Conservation (phyloP, 495 filamentous ascomycete genomes). For the Rostrohypoxylon terebratum region DNA sequence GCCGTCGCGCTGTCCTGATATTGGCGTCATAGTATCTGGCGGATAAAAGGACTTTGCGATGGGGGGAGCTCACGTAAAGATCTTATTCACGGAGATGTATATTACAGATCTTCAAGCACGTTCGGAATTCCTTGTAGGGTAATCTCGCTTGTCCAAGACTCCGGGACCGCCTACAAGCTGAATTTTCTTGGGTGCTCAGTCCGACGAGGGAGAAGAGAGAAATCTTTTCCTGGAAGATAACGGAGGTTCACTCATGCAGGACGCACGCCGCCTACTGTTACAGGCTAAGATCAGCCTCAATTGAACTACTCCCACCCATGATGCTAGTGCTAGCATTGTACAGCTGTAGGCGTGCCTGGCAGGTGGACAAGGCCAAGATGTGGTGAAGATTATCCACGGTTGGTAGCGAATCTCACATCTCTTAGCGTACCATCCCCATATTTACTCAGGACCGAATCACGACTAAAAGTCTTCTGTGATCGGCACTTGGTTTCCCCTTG, state of each 20-base stretch:
- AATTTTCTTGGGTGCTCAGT: neutral
- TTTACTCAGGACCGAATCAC: slow-evolving; percentile 22
- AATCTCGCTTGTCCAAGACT: slow-evolving; percentile 35
- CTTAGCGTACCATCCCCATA: slow-evolving; percentile 24
- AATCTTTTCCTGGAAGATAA: slow-evolving; percentile 43
- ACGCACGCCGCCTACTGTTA: slow-evolving; percentile 38
- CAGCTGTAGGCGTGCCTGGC: slow-evolving; percentile 34
- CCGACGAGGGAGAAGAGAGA: neutral
- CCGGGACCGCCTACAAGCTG: slow-evolving; percentile 30
- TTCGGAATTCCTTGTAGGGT: slow-evolving; percentile 39
- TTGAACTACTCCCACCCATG: slow-evolving; percentile 33
- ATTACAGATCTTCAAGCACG: slow-evolving; percentile 29
- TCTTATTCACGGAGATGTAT: slow-evolving; percentile 11
- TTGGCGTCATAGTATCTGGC: neutral
- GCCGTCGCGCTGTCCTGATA: slow-evolving; percentile 16
- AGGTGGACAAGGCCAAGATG: slow-evolving; percentile 32
- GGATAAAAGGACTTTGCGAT: slow-evolving; percentile 22
- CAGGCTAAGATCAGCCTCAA: slow-evolving; percentile 47
- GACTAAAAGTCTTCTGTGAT: slow-evolving; percentile 30
- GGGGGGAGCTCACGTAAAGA: slow-evolving; percentile 20
- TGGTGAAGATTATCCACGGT: slow-evolving; percentile 29
- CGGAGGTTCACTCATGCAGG: slow-evolving; percentile 36
- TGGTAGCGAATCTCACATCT: slow-evolving; percentile 42
- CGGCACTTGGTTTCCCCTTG: slow-evolving; percentile 47
- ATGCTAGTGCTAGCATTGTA: slow-evolving; percentile 30